These are phyloP conservation scores for Arthrobotrys conoides DNA, from an alignment of 2,329 filamentous ascomycete species.

Conservation along the genomic window DNA sequence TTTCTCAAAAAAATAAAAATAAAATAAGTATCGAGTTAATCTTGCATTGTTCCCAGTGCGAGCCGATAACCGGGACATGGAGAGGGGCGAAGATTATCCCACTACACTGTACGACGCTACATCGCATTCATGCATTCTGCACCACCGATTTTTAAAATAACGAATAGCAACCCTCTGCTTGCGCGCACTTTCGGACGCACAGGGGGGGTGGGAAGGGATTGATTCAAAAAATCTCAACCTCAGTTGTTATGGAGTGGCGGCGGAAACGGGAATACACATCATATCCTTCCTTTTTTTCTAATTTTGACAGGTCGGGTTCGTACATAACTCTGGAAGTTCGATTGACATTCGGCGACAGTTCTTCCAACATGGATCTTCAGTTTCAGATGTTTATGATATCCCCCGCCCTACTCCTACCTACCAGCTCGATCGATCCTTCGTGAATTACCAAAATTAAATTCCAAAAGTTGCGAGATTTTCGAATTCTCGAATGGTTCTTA, in stretches of 20 bases:
- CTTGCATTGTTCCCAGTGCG: background rate
- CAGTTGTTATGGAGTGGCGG: background rate
- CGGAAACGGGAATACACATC: background rate
- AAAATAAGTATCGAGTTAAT: conserved; percentile 2
- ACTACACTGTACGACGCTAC: conserved; percentile 29
- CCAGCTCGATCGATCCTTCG: background rate
- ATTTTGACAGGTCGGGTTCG: conserved; percentile 17
- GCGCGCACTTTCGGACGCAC: conserved; percentile 2
- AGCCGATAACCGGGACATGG: conserved; percentile 54
- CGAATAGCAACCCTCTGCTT: conserved; percentile 18
- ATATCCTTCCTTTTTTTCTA: background rate
- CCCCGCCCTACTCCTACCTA: background rate
- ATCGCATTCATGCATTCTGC: conserved; percentile 51
- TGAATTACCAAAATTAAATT: background rate
- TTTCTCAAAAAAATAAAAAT: background rate
- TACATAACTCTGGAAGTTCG: conserved; percentile 17
- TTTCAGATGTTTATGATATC: background rate
- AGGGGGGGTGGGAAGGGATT: background rate
- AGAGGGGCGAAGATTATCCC: conserved; percentile 1
- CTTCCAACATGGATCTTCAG: background rate
- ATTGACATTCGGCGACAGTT: conserved; percentile 6
- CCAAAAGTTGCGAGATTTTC: background rate
- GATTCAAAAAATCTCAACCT: background rate
- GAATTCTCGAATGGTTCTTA: background rate
- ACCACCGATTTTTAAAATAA: conserved; percentile 30